These are phyloP conservation scores for Pseudoscleropodium purum DNA, from an alignment of 225 moss, liverwort and hornwort genomes.

Conservation along the genomic window DNA sequence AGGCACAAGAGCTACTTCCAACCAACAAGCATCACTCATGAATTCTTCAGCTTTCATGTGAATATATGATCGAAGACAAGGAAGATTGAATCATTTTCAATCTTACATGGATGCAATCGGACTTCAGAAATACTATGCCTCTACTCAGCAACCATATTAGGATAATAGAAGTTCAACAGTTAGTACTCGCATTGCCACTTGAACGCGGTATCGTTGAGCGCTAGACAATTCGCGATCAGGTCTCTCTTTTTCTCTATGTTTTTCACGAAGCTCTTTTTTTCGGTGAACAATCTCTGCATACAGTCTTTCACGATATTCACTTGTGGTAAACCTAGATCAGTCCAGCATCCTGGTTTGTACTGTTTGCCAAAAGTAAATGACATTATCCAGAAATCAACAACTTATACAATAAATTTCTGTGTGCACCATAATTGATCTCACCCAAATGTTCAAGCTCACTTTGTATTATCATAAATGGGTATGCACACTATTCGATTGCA, in stretches of 20 bases:
- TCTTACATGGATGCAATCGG: neutral
- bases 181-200: constrained; percentile 29
- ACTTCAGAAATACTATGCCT: neutral
- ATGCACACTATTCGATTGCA: constrained; percentile 70
- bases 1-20: neutral
- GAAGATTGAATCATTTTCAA: neutral
- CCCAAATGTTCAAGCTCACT: constrained; percentile 25
- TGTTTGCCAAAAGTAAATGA: neutral
- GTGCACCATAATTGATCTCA: neutral
- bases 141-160: neutral
- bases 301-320: constrained; percentile 73
- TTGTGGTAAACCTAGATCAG: constrained; percentile 64
- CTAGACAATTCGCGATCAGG: constrained; percentile 46
- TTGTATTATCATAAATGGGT: constrained; percentile 88
- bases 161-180: neutral
- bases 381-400: neutral
- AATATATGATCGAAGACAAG: neutral
- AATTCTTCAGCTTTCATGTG: neutral
- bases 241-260: constrained; percentile 60
- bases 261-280: constrained; percentile 75
- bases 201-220: constrained; percentile 47
- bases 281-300: constrained; percentile 74
- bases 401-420: neutral
- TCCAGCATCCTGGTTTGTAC: neutral
- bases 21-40: neutral